Evolutionary conservation across 2,329 filamentous ascomycete genomes (phyloP).

Genomic region (Diaporthe sp.): DNA sequence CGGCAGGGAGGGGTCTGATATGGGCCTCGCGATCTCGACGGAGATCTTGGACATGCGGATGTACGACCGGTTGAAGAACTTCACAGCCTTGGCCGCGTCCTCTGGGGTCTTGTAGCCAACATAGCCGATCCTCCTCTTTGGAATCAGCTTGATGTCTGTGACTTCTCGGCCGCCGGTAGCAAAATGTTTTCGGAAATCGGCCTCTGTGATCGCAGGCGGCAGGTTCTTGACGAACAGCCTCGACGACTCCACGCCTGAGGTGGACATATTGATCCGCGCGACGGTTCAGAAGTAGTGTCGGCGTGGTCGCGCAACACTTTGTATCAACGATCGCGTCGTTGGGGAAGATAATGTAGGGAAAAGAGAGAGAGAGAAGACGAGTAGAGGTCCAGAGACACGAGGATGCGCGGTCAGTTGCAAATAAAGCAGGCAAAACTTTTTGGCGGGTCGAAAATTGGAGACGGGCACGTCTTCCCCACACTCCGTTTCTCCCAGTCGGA

Average conservation of each 20-base stretch:
- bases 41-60: conserved; percentile 95
- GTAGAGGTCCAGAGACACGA: neutral
- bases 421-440: conserved; percentile 34
- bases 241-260: conserved; percentile 67
- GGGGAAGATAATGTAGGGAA: neutral
- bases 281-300: neutral
- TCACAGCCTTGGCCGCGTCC: conserved; percentile 85
- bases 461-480: conserved; percentile 28
- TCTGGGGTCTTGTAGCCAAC: conserved; percentile 90
- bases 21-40: conserved; percentile 87
- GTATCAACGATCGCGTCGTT: conserved; percentile 11
- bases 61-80: conserved; percentile 95
- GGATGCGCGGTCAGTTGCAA: conserved; percentile 6
- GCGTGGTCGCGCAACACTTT: conserved; percentile 23
- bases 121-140: conserved; percentile 92
- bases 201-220: conserved; percentile 86
- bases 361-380: neutral
- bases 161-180: conserved; percentile 78
- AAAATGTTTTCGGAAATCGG: conserved; percentile 92
- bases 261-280: conserved; percentile 32
- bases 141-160: conserved; percentile 93
- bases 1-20: conserved; percentile 58
- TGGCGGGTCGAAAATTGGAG: conserved; percentile 35
- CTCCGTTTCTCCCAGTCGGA: conserved; percentile 23
- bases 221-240: conserved; percentile 85